Percentiles rank a stretch among this genome's conserved stretches.
Conservation (phyloP, 208 protist species). For the Leishmania mexicana region DNA sequence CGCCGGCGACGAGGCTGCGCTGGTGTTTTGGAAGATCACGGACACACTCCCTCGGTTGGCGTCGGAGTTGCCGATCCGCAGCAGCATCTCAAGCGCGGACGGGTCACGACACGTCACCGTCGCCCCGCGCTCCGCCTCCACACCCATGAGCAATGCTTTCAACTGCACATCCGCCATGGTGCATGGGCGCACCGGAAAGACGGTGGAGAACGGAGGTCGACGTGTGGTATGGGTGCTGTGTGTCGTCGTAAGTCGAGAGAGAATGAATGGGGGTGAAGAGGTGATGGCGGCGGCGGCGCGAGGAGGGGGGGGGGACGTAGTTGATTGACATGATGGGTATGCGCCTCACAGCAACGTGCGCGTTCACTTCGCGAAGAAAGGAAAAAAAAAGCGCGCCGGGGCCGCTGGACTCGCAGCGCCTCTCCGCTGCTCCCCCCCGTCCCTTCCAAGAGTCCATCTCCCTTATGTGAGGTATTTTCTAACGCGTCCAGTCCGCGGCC, state of each 20-base stretch:
- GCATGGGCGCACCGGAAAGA: neutral
- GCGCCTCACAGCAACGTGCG: neutral
- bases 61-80: slow-evolving; percentile 32
- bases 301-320: neutral
- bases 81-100: slow-evolving; percentile 36
- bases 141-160: slow-evolving; percentile 17
- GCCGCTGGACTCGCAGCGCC: neutral
- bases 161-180: slow-evolving; percentile 19
- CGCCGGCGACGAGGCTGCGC: neutral
- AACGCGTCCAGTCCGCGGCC: neutral
- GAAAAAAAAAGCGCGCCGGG: no score
- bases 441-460: no score
- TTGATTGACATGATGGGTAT: neutral
- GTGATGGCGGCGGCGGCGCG: neutral
- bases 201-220: neutral
- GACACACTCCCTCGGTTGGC: slow-evolving; percentile 22
- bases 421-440: neutral
- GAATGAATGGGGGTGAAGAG: neutral
- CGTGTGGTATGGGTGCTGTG: neutral
- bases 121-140: slow-evolving; percentile 32
- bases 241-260: neutral
- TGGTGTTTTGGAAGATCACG: slow-evolving; percentile 25
- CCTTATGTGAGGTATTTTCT: neutral
- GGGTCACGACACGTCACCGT: slow-evolving; percentile 36
- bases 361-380: neutral